phyloP scores from a whole-genome alignment of 345 rosid genomes.

The Garcia nutans region DNA sequence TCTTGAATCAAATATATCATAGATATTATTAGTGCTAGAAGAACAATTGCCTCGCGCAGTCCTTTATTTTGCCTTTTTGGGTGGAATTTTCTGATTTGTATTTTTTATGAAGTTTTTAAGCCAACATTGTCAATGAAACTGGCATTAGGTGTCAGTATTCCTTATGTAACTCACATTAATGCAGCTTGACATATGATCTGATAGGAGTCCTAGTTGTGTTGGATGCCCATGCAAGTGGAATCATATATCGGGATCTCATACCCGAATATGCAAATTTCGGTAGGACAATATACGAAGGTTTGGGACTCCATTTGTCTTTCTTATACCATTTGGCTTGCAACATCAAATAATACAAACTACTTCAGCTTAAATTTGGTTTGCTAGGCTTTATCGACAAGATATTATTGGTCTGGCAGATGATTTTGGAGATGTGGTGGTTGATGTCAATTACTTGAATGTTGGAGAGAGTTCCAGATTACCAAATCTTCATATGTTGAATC shows the following conservation, averaged over 20 bases:
- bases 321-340: neutral
- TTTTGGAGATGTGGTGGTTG: conserved; percentile 55
- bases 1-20: neutral
- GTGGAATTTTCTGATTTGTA: neutral
- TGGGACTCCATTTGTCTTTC: conserved; percentile 11
- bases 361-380: neutral
- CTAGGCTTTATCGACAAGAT: neutral
- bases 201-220: conserved; percentile 78
- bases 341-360: neutral
- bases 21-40: neutral
- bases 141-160: neutral
- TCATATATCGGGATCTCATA: conserved; percentile 74
- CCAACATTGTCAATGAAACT: neutral
- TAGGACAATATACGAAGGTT: conserved; percentile 93
- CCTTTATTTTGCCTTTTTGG: neutral
- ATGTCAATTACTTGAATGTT: conserved; percentile 72
- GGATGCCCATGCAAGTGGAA: conserved; percentile 84
- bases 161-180: neutral
- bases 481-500: conserved; percentile 65
- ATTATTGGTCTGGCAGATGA: conserved; percentile 44
- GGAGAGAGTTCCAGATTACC: conserved; percentile 50
- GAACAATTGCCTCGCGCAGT: neutral
- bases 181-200: conserved; percentile 10
- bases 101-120: neutral
- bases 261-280: conserved; percentile 64